phyloP scores from a whole-genome alignment of 2,329 filamentous ascomycete genomes.

The Dactylellina parvicollis region DNA sequence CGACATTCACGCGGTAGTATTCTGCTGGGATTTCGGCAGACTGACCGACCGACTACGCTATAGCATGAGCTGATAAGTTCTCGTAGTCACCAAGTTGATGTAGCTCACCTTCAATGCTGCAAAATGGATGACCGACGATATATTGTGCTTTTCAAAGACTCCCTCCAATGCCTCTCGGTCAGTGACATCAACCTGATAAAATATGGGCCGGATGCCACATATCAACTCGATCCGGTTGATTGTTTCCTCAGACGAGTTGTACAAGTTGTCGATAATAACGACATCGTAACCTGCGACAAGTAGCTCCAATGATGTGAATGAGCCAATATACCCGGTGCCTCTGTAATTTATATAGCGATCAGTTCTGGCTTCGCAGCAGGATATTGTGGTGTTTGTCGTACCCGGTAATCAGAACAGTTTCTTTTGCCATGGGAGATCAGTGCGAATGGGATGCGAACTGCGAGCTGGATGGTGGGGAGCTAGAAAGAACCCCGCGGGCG shows the following conservation, averaged over 20 bases:
- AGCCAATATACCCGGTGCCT: conserved; percentile 98
- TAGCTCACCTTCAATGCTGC: conserved; percentile 91
- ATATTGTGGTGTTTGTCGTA: conserved; percentile 65
- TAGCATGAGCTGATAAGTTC: conserved; percentile 29
- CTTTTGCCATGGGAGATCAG: conserved; percentile 60
- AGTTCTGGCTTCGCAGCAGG: conserved; percentile 37
- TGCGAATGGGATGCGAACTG: conserved; percentile 4
- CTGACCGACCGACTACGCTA: conserved; percentile 86
- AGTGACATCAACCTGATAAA: conserved; percentile 88
- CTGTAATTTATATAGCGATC: conserved; percentile 65
- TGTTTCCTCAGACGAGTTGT: conserved; percentile 93
- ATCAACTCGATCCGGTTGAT: conserved; percentile 96
- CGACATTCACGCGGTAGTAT: conserved; percentile 97
- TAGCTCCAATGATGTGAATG: conserved; percentile 90
- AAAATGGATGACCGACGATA: conserved; percentile 99
- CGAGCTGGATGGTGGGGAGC: conserved; percentile 34
- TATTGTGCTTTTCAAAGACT: conserved; percentile 88
- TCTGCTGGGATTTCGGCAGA: conserved; percentile 92
- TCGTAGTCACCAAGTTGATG: not conserved
- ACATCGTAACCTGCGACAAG: conserved; percentile 96
- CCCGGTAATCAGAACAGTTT: conserved; percentile 92
- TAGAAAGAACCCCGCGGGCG: conserved; percentile 7
- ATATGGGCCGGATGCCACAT: conserved; percentile 83
- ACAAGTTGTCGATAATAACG: conserved; percentile 93
- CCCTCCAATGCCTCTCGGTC: conserved; percentile 83